These are phyloP conservation scores for Syzygium aromaticum DNA, from an alignment of 345 rosid genomes.

Conservation along the genomic window DNA sequence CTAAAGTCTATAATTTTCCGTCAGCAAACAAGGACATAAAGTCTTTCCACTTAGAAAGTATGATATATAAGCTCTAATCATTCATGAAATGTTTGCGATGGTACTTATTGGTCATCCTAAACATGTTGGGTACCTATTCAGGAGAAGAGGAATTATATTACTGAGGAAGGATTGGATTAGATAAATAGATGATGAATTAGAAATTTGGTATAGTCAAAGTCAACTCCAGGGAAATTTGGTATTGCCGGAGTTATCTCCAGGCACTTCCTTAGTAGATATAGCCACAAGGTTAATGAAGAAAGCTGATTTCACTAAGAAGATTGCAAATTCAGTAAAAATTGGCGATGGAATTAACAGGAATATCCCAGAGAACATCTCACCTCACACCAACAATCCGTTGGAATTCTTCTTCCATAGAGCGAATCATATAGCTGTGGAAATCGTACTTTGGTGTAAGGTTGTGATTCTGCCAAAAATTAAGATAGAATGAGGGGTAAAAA, in stretches of 20 bases:
- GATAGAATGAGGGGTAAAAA: conserved; percentile 7
- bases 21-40: neutral
- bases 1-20: neutral
- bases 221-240: neutral
- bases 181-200: neutral
- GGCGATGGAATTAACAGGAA: neutral
- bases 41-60: neutral
- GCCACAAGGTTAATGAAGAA: neutral
- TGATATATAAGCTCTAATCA: neutral
- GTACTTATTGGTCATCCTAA: neutral
- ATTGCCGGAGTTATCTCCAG: neutral
- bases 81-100: neutral
- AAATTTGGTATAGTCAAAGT: neutral
- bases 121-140: neutral
- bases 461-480: conserved; percentile 63
- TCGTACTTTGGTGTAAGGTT: conserved; percentile 59
- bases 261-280: neutral
- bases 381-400: conserved; percentile 92
- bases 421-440: conserved; percentile 94
- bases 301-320: neutral
- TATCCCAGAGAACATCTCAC: conserved; percentile 24
- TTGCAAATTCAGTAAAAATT: neutral
- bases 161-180: neutral
- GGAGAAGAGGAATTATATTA: neutral
- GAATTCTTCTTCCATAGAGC: conserved; percentile 99